Percentiles rank a stretch among this genome's conserved stretches.
These are phyloP conservation scores for Amphibolis antarctica DNA, from an alignment of 106 monocot genomes.

Conservation along the genomic window DNA sequence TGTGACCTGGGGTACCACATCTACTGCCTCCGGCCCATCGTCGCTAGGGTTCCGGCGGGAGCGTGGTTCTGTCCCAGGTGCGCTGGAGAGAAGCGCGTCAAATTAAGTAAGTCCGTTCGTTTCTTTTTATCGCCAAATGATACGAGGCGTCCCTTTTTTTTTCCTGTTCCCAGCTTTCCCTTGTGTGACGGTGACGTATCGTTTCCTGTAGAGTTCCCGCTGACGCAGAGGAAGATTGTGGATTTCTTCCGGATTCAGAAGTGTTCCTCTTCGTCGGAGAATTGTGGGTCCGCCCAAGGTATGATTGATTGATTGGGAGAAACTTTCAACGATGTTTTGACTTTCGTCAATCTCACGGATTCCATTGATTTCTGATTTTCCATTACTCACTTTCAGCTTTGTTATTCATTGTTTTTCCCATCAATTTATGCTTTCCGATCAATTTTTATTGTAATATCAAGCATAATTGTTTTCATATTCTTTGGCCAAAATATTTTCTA, in stretches of 20 bases:
- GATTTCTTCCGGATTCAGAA: slow-evolving; percentile 84
- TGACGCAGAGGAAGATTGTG: slow-evolving; percentile 72
- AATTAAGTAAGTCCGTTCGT: slow-evolving; percentile 11
- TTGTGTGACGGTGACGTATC: slow-evolving; percentile 6
- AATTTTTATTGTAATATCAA: too few species aligned
- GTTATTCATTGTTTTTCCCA: too few species aligned
- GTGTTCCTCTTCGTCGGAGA: slow-evolving; percentile 17
- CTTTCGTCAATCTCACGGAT: too few species aligned
- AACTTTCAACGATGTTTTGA: too few species aligned
- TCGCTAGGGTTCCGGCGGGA: slow-evolving; percentile 55
- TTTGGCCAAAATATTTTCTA: too few species aligned
- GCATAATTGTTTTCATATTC: too few species aligned
- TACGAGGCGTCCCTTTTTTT: not conserved
- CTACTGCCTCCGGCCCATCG: slow-evolving; percentile 69
- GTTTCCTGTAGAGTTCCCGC: slow-evolving; percentile 44
- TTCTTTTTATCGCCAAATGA: not conserved
- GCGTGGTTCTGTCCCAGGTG: slow-evolving; percentile 73
- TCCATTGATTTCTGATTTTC: too few species aligned
- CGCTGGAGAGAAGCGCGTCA: slow-evolving; percentile 7
- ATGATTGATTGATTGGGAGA: not conserved
- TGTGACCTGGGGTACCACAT: slow-evolving; percentile 73
- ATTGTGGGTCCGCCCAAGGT: slow-evolving; percentile 53
- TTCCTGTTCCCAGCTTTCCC: slow-evolving; percentile 3
- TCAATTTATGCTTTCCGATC: too few species aligned
- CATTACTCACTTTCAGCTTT: too few species aligned